Evolutionary conservation across 805 yeast species (phyloP).

Genomic region (Candida incommunis): DNA sequence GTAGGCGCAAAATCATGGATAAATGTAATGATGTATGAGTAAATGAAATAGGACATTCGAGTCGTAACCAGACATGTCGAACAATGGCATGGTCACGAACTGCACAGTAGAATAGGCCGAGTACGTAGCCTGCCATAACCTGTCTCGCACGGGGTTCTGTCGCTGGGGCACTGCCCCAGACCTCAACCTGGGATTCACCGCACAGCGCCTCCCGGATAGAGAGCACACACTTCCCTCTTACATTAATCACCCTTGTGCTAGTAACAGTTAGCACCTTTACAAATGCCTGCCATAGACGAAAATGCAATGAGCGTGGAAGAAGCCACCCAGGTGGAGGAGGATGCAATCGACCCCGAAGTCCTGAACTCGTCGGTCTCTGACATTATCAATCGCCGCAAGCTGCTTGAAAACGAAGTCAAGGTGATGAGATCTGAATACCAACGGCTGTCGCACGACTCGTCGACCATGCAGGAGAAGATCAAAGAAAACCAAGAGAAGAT

Average conservation of each 20-base stretch:
- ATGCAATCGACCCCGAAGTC: constrained; percentile 71
- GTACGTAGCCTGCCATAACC: too few species aligned
- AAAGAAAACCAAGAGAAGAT: constrained; percentile 94
- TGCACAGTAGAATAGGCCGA: too few species aligned
- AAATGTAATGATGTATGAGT: background rate
- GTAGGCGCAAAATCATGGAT: background rate
- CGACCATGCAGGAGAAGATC: constrained; percentile 83
- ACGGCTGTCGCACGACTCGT: constrained; percentile 81
- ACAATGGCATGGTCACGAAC: too few species aligned
- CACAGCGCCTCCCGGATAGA: too few species aligned
- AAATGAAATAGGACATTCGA: background rate
- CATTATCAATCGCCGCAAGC: constrained; percentile 68
- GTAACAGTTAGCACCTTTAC: too few species aligned
- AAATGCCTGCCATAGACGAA: constrained; percentile 1
- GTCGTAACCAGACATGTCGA: too few species aligned
- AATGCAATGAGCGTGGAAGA: constrained; percentile 1
- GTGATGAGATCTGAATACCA: constrained; percentile 87
- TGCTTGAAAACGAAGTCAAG: constrained; percentile 88
- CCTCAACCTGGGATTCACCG: too few species aligned
- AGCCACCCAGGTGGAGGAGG: constrained; percentile 13
- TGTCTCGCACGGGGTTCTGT: too few species aligned
- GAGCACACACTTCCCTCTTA: too few species aligned
- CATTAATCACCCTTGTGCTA: too few species aligned
- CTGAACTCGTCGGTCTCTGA: constrained; percentile 66
- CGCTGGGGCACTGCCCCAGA: too few species aligned